Evolutionary conservation across 2,329 filamentous ascomycete genomes (phyloP).

Genomic region (Xylariaceae sp.): DNA sequence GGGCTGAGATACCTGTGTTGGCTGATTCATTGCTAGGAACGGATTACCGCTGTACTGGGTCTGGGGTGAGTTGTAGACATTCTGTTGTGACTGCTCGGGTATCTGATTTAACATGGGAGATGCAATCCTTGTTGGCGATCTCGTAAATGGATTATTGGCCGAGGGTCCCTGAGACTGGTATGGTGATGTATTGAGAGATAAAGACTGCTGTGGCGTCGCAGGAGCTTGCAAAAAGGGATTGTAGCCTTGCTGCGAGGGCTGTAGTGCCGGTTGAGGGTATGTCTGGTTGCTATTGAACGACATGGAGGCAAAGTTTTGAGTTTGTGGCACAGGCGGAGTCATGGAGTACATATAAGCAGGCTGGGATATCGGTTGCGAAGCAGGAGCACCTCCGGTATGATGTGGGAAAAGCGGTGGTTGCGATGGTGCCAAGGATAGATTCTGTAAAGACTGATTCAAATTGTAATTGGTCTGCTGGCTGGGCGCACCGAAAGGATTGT

Average conservation of each 20-base stretch:
- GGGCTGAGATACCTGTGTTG: constrained; percentile 37
- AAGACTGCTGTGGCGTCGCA: constrained; percentile 37
- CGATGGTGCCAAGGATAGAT: constrained; percentile 67
- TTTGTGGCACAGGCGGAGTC: constrained; percentile 51
- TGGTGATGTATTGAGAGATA: constrained; percentile 38
- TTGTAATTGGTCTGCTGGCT: constrained; percentile 48
- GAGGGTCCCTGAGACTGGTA: constrained; percentile 37
- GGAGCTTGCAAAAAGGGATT: constrained; percentile 58
- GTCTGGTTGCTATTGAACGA: constrained; percentile 51
- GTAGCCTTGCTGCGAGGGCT: constrained; percentile 50
- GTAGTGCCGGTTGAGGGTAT: constrained; percentile 47
- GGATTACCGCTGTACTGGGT: constrained; percentile 42
- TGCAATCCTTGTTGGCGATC: constrained; percentile 40
- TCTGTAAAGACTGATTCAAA: constrained; percentile 75
- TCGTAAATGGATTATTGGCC: constrained; percentile 40
- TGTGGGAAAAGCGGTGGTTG: constrained; percentile 74
- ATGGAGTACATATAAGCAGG: constrained; percentile 51
- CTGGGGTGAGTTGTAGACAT: constrained; percentile 41
- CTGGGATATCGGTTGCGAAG: constrained; percentile 50
- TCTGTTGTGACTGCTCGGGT: constrained; percentile 45
- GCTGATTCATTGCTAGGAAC: constrained; percentile 41
- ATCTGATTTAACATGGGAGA: constrained; percentile 44
- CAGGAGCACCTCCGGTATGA: constrained; percentile 68
- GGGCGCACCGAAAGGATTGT: constrained; percentile 73
- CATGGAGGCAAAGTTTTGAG: constrained; percentile 48